These are phyloP conservation scores for Aspergillus sp. DNA, from an alignment of 2,329 filamentous ascomycete species.

Conservation along the genomic window DNA sequence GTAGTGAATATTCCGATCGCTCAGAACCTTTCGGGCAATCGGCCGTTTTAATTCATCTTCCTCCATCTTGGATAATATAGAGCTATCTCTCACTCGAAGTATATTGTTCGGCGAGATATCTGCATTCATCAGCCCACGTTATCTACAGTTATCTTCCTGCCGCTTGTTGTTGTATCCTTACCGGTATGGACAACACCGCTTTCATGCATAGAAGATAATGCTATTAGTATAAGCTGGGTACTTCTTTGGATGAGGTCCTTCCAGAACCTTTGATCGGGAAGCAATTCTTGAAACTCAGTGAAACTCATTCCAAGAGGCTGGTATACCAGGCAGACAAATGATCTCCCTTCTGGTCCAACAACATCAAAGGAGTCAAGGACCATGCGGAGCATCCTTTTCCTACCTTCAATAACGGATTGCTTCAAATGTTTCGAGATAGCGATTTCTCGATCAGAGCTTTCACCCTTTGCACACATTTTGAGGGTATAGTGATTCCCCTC, in stretches of 20 bases:
- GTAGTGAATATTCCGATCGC: slow-evolving; percentile 31
- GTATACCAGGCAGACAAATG: slow-evolving; percentile 29
- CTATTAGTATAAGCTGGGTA: slow-evolving; percentile 21
- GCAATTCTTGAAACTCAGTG: slow-evolving; percentile 18
- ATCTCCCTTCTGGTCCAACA: slow-evolving; percentile 19
- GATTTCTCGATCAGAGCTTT: slow-evolving; percentile 18
- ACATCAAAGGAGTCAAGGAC: slow-evolving; percentile 34
- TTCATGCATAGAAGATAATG: slow-evolving; percentile 30
- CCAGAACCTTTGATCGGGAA: slow-evolving; percentile 13
- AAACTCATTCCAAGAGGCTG: slow-evolving; percentile 27
- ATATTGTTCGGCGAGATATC: slow-evolving; percentile 38
- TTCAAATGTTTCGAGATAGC: slow-evolving; percentile 25
- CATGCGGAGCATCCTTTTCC: slow-evolving; percentile 25
- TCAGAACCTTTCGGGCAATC: slow-evolving; percentile 32
- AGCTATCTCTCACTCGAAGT: slow-evolving; percentile 29
- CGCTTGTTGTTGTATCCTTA: slow-evolving; percentile 5
- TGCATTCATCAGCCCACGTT: slow-evolving; percentile 12
- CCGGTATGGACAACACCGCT: slow-evolving; percentile 30
- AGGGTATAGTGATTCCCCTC: slow-evolving; percentile 7
- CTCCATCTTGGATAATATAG: slow-evolving; percentile 31
- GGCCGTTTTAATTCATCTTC: slow-evolving; percentile 30
- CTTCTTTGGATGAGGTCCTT: slow-evolving; percentile 23
- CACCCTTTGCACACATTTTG: slow-evolving; percentile 17
- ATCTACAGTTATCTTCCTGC: no score
- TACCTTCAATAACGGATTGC: slow-evolving; percentile 15